Percentiles rank a stretch among this genome's conserved stretches.
Evolutionary conservation across 108 stramenopile species (phyloP).

Genomic region (Skeletonema grethae): DNA sequence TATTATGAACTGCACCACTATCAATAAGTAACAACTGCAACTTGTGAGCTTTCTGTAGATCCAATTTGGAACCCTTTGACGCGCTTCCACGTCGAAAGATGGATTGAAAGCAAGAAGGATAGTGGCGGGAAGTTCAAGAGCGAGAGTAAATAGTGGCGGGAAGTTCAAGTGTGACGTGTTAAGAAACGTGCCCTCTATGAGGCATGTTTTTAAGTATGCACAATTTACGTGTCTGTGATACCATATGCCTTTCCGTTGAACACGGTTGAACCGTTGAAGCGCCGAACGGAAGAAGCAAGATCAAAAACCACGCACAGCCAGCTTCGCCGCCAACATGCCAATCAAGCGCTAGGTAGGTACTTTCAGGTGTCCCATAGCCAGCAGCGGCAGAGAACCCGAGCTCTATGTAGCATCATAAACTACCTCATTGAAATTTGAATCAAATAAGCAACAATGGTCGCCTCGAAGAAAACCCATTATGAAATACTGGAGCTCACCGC

Average conservation of each 20-base stretch:
- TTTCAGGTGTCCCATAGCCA: no score
- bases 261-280: no score
- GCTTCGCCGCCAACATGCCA: no score
- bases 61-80: constrained; percentile 3
- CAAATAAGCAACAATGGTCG: background rate
- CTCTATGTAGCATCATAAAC: no score
- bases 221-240: no score
- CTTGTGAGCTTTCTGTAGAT: constrained; percentile 6
- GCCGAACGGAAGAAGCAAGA: no score
- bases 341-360: no score
- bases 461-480: constrained; percentile 53
- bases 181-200: background rate
- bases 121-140: background rate
- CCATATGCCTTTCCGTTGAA: no score
- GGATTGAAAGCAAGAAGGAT: background rate
- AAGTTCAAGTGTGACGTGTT: background rate
- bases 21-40: background rate
- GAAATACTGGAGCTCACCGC: constrained; percentile 79
- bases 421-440: background rate
- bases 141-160: background rate
- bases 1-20: background rate
- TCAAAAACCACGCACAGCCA: no score
- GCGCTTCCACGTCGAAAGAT: background rate
- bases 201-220: no score
- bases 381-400: no score